Evolutionary conservation across 164 flowering plant genomes (phyloP), one percentile per base, ranked within the genome.

Genomic region (Aristolochia californica): DNA sequence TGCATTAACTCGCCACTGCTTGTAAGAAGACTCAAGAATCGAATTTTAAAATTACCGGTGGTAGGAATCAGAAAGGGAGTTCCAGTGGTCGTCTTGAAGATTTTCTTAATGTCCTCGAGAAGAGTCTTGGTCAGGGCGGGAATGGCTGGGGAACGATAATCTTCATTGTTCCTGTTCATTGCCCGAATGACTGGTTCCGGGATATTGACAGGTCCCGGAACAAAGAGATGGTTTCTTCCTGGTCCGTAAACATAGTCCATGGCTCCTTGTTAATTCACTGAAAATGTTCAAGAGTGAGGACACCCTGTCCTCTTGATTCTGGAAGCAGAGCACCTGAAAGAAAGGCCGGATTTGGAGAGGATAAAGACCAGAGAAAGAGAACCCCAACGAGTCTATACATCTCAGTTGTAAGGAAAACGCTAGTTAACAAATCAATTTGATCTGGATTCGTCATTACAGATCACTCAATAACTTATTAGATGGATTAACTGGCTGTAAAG

Each of bases 111-210:
- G 67, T 93, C 98, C 73, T 93, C 98, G 11, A 93, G 80, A 55
- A 93, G 87, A 20, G 63, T 72, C 70, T 79, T 89, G 5, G 98
- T 93, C 75, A 93, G 15, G 17, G 97, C 98, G 0, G 97, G 98
- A 25, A 93, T 53, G 14, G 96, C 94, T 5, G 98, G 98, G 55
- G 98, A 83, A 26, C 98, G 95, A 55, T 93, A 89, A 61, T 93
- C 98, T 76, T 93, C 98, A 51, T 93, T 93, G 91, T 93, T 93
- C 53, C 97, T 55, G 83, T 82, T 87, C 98, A 93, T 88, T 0
- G 98, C 98, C 26, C 98, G 82, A 27, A 89, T 60, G 59, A 93
- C 95, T 18, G 75, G 83, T 23, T 93, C 98, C 24, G 98, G 98
- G 75, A 93, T 87, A 57, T 93, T 89, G 59, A 85, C 94, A 0